A percentile compares a stretch with the other conserved stretches of the same genome.
These are phyloP conservation scores for Entophlyctis luteolus DNA, from an alignment of 192 early-diverging fungal genomes.

Conservation along the genomic window DNA sequence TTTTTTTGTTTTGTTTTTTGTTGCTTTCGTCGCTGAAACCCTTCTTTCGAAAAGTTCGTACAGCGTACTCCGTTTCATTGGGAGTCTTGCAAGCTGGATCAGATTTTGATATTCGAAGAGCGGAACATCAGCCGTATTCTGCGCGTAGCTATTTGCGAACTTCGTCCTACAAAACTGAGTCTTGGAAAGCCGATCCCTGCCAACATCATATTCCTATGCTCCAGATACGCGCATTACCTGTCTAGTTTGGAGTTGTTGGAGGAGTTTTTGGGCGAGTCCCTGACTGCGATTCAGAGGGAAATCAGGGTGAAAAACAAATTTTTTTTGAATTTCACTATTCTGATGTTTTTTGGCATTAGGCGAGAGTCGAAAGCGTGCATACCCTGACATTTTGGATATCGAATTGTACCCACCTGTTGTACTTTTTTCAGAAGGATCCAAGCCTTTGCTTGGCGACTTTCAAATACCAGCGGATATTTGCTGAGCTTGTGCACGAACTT, in stretches of 20 bases:
- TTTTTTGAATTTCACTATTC: neutral
- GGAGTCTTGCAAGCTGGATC: conserved; percentile 77
- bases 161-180: conserved; percentile 27
- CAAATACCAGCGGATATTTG: conserved; percentile 69
- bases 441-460: conserved; percentile 66
- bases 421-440: conserved; percentile 83
- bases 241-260: conserved; percentile 69
- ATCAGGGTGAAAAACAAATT: conserved; percentile 19
- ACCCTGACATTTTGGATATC: conserved; percentile 80
- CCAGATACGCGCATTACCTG: conserved; percentile 84
- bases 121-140: conserved; percentile 71
- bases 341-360: neutral
- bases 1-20: neutral
- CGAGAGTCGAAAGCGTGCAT: conserved; percentile 53
- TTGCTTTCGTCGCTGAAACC: neutral
- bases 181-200: conserved; percentile 61
- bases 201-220: conserved; percentile 81
- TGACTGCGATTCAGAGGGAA: conserved; percentile 22
- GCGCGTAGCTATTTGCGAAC: conserved; percentile 65
- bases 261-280: conserved; percentile 57
- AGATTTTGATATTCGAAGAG: conserved; percentile 90
- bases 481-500: conserved; percentile 72
- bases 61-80: conserved; percentile 57
- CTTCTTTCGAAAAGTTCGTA: too few species aligned
- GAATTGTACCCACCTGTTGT: conserved; percentile 76